A percentile compares a stretch with the other conserved stretches of the same genome.
Conservation (phyloP, 148 eudicot genomes). For the Rhododendron henanense region DNA sequence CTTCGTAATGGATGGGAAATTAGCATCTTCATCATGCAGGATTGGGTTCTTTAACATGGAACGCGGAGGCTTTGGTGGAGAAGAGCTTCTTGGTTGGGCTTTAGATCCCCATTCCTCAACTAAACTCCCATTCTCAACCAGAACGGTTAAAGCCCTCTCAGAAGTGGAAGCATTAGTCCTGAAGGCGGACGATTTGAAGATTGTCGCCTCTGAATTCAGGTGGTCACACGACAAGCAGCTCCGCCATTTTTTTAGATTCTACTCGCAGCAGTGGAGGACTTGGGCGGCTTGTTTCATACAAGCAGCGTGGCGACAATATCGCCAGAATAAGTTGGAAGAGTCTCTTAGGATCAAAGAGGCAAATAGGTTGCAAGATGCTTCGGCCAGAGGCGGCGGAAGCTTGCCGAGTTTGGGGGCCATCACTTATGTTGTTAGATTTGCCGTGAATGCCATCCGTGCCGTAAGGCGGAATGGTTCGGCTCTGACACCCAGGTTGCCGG, state of each 20-base stretch:
- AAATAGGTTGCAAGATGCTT: slow-evolving; percentile 58
- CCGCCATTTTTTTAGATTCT: slow-evolving; percentile 48
- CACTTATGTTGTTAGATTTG: slow-evolving; percentile 75
- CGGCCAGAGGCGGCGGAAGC: slow-evolving; percentile 45
- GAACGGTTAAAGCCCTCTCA: slow-evolving; percentile 61
- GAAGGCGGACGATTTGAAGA: slow-evolving; percentile 48
- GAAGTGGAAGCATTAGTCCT: slow-evolving; percentile 80
- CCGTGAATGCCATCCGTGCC: slow-evolving; percentile 54
- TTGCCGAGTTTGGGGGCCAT: slow-evolving; percentile 69
- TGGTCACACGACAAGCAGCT: slow-evolving; percentile 60
- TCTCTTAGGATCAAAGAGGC: slow-evolving; percentile 53
- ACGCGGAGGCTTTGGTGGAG: slow-evolving; percentile 75
- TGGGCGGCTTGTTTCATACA: slow-evolving; percentile 82
- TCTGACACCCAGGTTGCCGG: slow-evolving; percentile 53
- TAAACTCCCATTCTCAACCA: slow-evolving; percentile 64
- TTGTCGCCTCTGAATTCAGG: slow-evolving; percentile 62
- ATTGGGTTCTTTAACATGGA: slow-evolving; percentile 65
- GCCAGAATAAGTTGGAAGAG: slow-evolving; percentile 28
- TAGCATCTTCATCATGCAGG: no score
- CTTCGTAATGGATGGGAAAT: slow-evolving; percentile 60
- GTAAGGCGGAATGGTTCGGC: slow-evolving; percentile 34
- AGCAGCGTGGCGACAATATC: slow-evolving; percentile 56
- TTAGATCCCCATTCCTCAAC: slow-evolving; percentile 41
- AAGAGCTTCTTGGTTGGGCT: slow-evolving; percentile 76
- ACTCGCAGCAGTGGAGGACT: slow-evolving; percentile 72